Conservation (phyloP, 2,329 filamentous ascomycete genomes). For the Trichophyton benhamiae region DNA sequence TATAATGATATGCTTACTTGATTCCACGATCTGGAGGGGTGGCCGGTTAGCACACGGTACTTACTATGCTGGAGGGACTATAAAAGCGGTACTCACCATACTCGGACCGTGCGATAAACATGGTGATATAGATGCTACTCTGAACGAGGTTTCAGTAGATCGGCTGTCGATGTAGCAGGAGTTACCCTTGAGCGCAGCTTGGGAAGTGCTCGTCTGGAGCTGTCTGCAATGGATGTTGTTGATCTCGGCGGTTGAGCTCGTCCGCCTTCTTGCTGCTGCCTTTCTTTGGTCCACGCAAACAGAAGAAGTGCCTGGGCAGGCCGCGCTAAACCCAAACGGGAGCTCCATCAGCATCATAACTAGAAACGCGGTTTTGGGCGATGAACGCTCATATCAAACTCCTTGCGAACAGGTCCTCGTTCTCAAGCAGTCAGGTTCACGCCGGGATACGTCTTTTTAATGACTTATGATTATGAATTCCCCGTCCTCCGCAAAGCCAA, state of each 20-base stretch:
- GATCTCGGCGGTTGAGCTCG: background rate
- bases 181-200: background rate
- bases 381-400: too few relatives aligned
- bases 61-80: conserved; percentile 9
- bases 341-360: conserved; percentile 3
- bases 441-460: background rate
- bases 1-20: conserved; percentile 53
- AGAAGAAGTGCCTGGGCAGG: conserved; percentile 13
- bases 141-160: background rate
- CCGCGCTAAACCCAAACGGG: conserved; percentile 17
- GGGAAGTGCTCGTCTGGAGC: conserved; percentile 4
- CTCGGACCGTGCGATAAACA: conserved; percentile 99
- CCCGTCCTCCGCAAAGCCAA: conserved; percentile 20
- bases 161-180: background rate
- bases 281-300: conserved; percentile 13
- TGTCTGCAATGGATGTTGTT: background rate
- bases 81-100: conserved; percentile 59
- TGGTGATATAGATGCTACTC: conserved; percentile 39
- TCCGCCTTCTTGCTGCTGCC: background rate
- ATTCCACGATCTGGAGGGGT: conserved; percentile 71
- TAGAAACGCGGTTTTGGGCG: background rate
- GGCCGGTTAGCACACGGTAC: conserved; percentile 8
- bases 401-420: background rate
- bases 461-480: conserved; percentile 18
- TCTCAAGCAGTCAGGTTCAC: background rate